Conservation (phyloP, 2,329 filamentous ascomycete genomes). For the Eurotiales sp. region DNA sequence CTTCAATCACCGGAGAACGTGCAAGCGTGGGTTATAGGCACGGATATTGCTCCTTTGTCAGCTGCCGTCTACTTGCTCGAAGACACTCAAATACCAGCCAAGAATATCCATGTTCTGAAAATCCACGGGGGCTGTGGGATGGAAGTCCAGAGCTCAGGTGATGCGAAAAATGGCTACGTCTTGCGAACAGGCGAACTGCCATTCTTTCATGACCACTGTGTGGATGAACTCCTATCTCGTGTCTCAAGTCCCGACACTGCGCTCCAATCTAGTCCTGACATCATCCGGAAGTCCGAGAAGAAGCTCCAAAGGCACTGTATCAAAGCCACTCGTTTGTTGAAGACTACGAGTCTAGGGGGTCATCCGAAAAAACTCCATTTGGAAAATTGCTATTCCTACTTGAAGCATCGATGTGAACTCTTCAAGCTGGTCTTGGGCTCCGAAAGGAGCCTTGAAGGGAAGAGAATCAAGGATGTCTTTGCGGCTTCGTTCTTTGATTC, state of each 20-base stretch:
- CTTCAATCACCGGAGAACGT: not conserved
- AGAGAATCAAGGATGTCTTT: slow-evolving; percentile 28
- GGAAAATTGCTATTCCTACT: slow-evolving; percentile 10
- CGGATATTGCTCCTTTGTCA: slow-evolving; percentile 34
- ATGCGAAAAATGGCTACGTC: slow-evolving; percentile 30
- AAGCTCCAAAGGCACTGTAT: not conserved
- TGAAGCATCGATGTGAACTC: slow-evolving; percentile 19
- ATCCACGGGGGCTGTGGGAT: slow-evolving; percentile 30
- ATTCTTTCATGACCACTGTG: slow-evolving; percentile 32
- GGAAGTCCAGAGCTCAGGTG: slow-evolving; percentile 20
- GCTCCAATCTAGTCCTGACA: not conserved
- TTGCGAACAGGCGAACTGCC: slow-evolving; percentile 32
- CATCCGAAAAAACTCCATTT: slow-evolving; percentile 13
- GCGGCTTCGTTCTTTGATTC: slow-evolving; percentile 20
- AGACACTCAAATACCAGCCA: slow-evolving; percentile 30
- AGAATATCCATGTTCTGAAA: slow-evolving; percentile 35
- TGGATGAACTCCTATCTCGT: slow-evolving; percentile 31
- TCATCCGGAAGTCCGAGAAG: not conserved
- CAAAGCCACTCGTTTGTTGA: not conserved
- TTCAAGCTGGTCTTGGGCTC: slow-evolving; percentile 19
- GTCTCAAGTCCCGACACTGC: slow-evolving; percentile 20
- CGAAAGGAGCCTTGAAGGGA: slow-evolving; percentile 23
- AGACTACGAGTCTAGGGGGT: not conserved
- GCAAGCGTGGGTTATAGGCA: slow-evolving; percentile 35
- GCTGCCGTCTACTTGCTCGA: slow-evolving; percentile 35